Conservation (phyloP, 2,329 filamentous ascomycete genomes). For the Fusarium sarcochroum region DNA sequence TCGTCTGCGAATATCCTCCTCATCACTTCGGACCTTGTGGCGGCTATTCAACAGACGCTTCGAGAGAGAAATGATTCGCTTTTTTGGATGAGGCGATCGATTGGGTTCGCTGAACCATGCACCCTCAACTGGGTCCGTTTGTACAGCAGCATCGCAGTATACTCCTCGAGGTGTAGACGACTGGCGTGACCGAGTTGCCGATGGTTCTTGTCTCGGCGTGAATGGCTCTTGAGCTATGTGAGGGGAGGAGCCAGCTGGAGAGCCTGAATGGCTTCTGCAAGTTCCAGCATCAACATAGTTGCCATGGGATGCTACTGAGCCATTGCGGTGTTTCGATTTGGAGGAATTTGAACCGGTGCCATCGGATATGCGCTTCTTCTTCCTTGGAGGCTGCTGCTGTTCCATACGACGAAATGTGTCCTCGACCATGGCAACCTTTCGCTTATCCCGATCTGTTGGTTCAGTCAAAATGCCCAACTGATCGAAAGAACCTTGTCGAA, state of each 20-base stretch:
- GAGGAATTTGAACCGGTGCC: slow-evolving; percentile 56
- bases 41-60: slow-evolving; percentile 66
- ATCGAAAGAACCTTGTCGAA: slow-evolving; percentile 71
- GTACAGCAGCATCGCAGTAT: slow-evolving; percentile 66
- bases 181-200: slow-evolving; percentile 52
- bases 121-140: slow-evolving; percentile 68
- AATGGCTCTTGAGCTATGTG: slow-evolving; percentile 50
- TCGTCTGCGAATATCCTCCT: slow-evolving; percentile 54
- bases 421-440: slow-evolving; percentile 76
- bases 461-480: slow-evolving; percentile 73
- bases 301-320: slow-evolving; percentile 53
- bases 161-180: slow-evolving; percentile 57
- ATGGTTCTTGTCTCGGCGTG: slow-evolving; percentile 50
- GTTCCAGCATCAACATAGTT: slow-evolving; percentile 68
- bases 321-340: slow-evolving; percentile 59
- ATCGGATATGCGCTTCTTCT: slow-evolving; percentile 75
- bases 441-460: slow-evolving; percentile 75
- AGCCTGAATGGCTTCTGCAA: slow-evolving; percentile 67
- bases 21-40: slow-evolving; percentile 59
- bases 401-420: slow-evolving; percentile 75
- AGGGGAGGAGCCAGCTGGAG: slow-evolving; percentile 63
- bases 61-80: slow-evolving; percentile 67
- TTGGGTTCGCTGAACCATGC: slow-evolving; percentile 64
- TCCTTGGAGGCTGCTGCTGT: slow-evolving; percentile 68
- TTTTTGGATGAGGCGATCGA: slow-evolving; percentile 58